Percentiles rank a stretch among this genome's conserved stretches.
Evolutionary conservation across 768 basidiomycete species (phyloP).

Genomic region (Lactarius indigo): DNA sequence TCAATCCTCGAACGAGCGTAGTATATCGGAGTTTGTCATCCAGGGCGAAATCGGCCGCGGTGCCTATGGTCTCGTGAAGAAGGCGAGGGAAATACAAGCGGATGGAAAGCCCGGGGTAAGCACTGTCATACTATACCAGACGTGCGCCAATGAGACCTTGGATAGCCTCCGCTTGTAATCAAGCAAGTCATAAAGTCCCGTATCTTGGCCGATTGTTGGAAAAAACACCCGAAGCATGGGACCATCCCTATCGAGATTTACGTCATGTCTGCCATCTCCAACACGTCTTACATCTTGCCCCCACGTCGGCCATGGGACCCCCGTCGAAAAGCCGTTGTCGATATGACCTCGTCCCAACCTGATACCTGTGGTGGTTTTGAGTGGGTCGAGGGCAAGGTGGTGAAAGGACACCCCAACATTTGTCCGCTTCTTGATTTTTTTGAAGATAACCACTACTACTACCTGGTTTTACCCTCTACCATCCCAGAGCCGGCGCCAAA

Average conservation of each 20-base stretch:
- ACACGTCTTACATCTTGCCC: conserved; percentile 75
- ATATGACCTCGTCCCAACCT: conserved; percentile 20
- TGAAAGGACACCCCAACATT: conserved; percentile 93
- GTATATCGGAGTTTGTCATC: conserved; percentile 82
- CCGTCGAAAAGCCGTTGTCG: conserved; percentile 39
- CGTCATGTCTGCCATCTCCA: conserved; percentile 87
- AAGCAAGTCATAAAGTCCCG: conserved; percentile 99
- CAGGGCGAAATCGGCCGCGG: conserved; percentile 89
- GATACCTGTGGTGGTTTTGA: conserved; percentile 32
- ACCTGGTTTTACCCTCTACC: conserved; percentile 81
- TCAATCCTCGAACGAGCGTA: conserved; percentile 53
- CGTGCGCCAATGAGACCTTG: conserved; percentile 27
- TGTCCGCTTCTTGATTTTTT: conserved; percentile 95
- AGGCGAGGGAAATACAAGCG: conserved; percentile 70
- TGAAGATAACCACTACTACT: conserved; percentile 95
- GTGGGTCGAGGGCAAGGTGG: conserved; percentile 68
- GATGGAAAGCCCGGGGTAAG: conserved; percentile 86
- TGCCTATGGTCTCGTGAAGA: conserved; percentile 93
- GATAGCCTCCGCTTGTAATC: conserved; percentile 84
- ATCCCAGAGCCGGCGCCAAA: conserved; percentile 54
- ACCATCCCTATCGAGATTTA: conserved; percentile 98
- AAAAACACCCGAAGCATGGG: conserved; percentile 89
- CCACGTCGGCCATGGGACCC: conserved; percentile 83
- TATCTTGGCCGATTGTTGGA: conserved; percentile 99
- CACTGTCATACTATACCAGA: conserved; percentile 14